Evolutionary conservation across 805 yeast species (phyloP).

Genomic region (Kuraishia ogatae): DNA sequence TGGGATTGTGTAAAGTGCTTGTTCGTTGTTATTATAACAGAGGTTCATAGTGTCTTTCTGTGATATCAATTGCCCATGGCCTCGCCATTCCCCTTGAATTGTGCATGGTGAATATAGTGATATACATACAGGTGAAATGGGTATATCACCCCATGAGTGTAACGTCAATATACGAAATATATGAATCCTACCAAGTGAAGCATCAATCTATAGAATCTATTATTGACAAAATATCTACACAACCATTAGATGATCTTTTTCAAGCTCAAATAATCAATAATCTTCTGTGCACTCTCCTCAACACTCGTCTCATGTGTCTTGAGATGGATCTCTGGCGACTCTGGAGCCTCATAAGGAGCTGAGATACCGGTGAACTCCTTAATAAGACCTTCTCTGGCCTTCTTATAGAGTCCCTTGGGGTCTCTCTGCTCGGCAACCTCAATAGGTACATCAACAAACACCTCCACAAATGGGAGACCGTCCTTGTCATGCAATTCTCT

Average conservation of each 20-base stretch:
- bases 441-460: constrained; percentile 86
- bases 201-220: no score
- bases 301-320: constrained; percentile 62
- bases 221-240: no score
- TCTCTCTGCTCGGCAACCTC: constrained; percentile 95
- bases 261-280: constrained; percentile 52
- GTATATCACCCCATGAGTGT: no score
- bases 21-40: no score
- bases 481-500: constrained; percentile 74
- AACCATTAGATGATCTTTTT: neutral
- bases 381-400: constrained; percentile 91
- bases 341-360: constrained; percentile 95
- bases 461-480: constrained; percentile 79
- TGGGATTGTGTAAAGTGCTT: no score
- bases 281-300: constrained; percentile 73
- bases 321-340: constrained; percentile 72
- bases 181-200: no score
- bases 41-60: no score
- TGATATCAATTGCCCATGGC: no score
- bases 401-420: constrained; percentile 94
- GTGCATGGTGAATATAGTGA: no score
- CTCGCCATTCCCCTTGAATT: no score
- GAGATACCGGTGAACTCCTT: constrained; percentile 93
- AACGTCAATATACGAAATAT: no score
- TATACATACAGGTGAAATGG: no score